These are phyloP conservation scores for Myriangium duriaei DNA, from an alignment of 2,329 filamentous ascomycete species.

Conservation along the genomic window DNA sequence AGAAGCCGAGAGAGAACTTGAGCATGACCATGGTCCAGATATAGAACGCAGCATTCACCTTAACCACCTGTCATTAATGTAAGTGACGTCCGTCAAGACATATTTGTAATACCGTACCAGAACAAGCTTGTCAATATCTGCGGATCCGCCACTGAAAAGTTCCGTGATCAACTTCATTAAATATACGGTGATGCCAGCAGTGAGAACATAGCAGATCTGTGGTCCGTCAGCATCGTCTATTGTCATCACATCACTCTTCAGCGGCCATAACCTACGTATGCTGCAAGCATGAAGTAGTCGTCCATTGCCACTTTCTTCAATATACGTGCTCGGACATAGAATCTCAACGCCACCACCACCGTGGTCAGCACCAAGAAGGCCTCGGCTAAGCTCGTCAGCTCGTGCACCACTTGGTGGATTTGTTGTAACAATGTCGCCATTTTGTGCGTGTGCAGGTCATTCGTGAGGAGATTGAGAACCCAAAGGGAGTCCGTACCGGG, in stretches of 20 bases:
- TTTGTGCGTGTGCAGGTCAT: too few species aligned
- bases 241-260: too few species aligned
- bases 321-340: background rate
- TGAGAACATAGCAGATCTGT: background rate
- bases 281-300: background rate
- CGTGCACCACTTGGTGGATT: background rate
- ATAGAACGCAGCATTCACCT: conserved; percentile 27
- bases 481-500: too few species aligned
- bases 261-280: too few species aligned
- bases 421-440: background rate
- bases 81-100: too few species aligned
- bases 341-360: background rate
- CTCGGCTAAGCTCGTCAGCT: background rate
- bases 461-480: too few species aligned
- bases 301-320: background rate
- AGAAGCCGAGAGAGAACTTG: conserved; percentile 38
- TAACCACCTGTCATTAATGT: background rate
- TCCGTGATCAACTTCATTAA: background rate
- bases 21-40: conserved; percentile 32
- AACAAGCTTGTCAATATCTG: background rate
- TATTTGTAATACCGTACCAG: too few species aligned
- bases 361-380: background rate
- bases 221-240: too few species aligned
- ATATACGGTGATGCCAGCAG: background rate
- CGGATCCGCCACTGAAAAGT: background rate